Percentiles rank a stretch among this genome's conserved stretches.
phyloP scores from a whole-genome alignment of 2,329 filamentous ascomycete species.

The Fusarium coicis region DNA sequence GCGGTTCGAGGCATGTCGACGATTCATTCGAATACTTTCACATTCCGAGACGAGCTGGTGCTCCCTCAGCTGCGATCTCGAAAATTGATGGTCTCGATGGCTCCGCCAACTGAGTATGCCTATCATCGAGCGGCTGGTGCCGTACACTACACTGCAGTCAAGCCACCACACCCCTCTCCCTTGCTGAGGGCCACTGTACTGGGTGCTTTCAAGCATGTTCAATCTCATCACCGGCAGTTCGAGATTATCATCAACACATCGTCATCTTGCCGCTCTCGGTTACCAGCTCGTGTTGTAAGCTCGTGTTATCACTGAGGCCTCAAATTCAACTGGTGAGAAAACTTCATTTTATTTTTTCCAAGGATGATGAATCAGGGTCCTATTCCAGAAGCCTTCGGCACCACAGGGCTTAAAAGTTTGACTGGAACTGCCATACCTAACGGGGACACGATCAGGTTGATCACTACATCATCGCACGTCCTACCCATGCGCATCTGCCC shows the following conservation, averaged over 20 bases:
- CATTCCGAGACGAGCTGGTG: neutral
- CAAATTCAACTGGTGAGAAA: neutral
- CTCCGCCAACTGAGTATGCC: neutral
- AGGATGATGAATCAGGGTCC: constrained; percentile 30
- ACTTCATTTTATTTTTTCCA: neutral
- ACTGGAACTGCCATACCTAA: constrained; percentile 35
- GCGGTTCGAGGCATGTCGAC: neutral
- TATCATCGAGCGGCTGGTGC: neutral
- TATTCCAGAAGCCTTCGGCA: constrained; percentile 32
- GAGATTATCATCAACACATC: neutral
- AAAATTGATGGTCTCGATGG: neutral
- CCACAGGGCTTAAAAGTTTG: constrained; percentile 28
- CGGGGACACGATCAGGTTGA: constrained; percentile 30
- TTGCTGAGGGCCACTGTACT: neutral
- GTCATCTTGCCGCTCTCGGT: neutral
- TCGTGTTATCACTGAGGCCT: neutral
- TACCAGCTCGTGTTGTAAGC: constrained; percentile 7
- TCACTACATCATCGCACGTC: constrained; percentile 41
- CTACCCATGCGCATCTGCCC: constrained; percentile 35
- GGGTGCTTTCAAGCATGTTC: neutral
- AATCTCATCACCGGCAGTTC: constrained; percentile 8
- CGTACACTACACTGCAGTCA: neutral
- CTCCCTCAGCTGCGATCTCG: neutral
- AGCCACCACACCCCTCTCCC: constrained; percentile 14
- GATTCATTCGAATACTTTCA: neutral